These are phyloP conservation scores for Metschnikowia lochheadii DNA, from an alignment of 805 yeast genomes.

Conservation along the genomic window DNA sequence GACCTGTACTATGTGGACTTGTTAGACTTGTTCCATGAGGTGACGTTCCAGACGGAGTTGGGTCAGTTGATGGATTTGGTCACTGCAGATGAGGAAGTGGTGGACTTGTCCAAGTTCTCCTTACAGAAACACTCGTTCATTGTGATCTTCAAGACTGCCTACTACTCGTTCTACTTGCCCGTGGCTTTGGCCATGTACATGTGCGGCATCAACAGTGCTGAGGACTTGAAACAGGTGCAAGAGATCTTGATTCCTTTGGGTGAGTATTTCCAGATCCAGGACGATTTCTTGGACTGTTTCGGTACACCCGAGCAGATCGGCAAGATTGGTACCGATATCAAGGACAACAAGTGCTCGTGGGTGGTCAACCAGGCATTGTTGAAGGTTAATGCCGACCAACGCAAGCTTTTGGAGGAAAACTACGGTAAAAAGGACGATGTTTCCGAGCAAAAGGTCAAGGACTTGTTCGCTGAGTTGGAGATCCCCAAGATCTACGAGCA, in stretches of 20 bases:
- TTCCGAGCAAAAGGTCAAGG: slow-evolving; percentile 67
- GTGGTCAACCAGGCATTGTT: slow-evolving; percentile 88
- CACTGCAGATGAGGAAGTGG: slow-evolving; percentile 95
- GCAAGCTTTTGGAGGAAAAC: slow-evolving; percentile 75
- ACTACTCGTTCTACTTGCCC: slow-evolving; percentile 94
- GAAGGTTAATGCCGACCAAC: slow-evolving; percentile 74
- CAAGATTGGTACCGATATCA: slow-evolving; percentile 96
- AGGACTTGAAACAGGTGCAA: slow-evolving; percentile 81
- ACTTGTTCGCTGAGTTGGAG: slow-evolving; percentile 67
- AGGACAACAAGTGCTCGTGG: slow-evolving; percentile 99
- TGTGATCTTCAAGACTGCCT: slow-evolving; percentile 95
- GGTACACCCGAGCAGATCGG: slow-evolving; percentile 98
- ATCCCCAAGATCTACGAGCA: slow-evolving; percentile 67
- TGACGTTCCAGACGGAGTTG: slow-evolving; percentile 94
- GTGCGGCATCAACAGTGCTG: slow-evolving; percentile 68
- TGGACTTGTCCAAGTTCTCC: slow-evolving; percentile 83
- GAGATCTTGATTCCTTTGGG: slow-evolving; percentile 92
- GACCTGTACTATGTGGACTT: slow-evolving; percentile 86
- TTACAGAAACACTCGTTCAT: slow-evolving; percentile 89
- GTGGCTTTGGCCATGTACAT: slow-evolving; percentile 95
- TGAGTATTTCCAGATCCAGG: slow-evolving; percentile 98
- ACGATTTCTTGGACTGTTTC: slow-evolving; percentile 93
- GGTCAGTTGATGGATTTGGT: slow-evolving; percentile 94
- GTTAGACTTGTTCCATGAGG: slow-evolving; percentile 92
- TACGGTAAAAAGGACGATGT: slow-evolving; percentile 78